phyloP scores from a whole-genome alignment of 192 early-diverging fungal genomes.

The Gonapodya sp. region DNA sequence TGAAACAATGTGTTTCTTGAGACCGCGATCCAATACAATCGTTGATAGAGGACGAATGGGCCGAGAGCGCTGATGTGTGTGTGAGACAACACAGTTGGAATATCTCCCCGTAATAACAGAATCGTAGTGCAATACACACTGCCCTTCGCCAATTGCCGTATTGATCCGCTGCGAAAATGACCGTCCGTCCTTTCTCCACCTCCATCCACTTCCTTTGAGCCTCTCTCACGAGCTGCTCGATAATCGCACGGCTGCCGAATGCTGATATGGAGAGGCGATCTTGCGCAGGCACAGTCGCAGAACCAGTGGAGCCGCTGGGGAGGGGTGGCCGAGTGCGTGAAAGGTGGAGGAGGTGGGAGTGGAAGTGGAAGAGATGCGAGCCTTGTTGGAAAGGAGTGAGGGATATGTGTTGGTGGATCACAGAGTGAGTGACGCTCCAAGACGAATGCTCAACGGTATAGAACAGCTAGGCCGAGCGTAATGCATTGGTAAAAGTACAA shows the following conservation, averaged over 20 bases:
- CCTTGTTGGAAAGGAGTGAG: constrained; percentile 21
- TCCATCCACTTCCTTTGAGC: constrained; percentile 45
- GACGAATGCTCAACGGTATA: no score
- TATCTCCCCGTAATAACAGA: no score
- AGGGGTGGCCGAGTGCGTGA: constrained; percentile 27
- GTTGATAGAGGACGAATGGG: constrained; percentile 41
- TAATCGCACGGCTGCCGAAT: constrained; percentile 28
- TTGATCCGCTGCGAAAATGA: constrained; percentile 57
- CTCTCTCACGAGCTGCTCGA: constrained; percentile 42
- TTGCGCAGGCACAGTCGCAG: constrained; percentile 18
- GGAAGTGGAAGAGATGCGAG: constrained; percentile 45
- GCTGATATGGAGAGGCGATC: constrained; percentile 47
- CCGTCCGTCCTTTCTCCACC: constrained; percentile 44
- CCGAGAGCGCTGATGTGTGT: constrained; percentile 13
- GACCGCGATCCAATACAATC: constrained; percentile 30
- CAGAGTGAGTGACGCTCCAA: no score
- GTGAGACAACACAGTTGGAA: no score
- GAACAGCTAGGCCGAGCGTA: no score
- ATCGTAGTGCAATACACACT: no score
- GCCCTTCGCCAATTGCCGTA: constrained; percentile 56
- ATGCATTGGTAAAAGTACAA: no score
- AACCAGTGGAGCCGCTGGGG: constrained; percentile 14
- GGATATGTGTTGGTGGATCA: background rate
- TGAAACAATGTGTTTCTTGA: constrained; percentile 17
- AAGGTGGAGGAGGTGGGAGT: constrained; percentile 36